Conservation (phyloP, 2,329 filamentous ascomycete genomes). For the Trichoderma brevicompactum region DNA sequence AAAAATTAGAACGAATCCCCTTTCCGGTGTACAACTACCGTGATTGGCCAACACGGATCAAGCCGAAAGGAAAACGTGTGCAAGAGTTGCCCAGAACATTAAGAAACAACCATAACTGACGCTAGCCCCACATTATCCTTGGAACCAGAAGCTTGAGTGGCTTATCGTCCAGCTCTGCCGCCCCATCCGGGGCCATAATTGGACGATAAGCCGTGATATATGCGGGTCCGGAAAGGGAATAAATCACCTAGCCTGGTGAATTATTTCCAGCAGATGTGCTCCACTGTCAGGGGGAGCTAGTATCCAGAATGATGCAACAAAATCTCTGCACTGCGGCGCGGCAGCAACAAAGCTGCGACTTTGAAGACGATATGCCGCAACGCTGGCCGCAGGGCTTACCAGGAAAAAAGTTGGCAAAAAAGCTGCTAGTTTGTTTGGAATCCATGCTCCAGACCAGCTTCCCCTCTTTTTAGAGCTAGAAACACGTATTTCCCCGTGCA, state of each 20-base stretch:
- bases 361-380: neutral
- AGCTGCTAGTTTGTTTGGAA: neutral
- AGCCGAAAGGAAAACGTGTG: constrained; percentile 3
- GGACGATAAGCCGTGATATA: neutral
- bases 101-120: constrained; percentile 4
- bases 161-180: constrained; percentile 16
- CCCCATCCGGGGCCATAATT: neutral
- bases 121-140: neutral
- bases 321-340: neutral
- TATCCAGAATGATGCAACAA: constrained; percentile 4
- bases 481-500: neutral
- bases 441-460: neutral
- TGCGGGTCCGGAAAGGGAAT: constrained; percentile 8
- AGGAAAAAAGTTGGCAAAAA: neutral
- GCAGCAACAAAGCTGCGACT: neutral
- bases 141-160: neutral
- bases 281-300: neutral
- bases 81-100: neutral
- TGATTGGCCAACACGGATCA: constrained; percentile 20
- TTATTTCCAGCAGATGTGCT: constrained; percentile 9
- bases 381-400: neutral
- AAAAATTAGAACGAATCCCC: neutral
- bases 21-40: neutral
- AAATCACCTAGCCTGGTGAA: neutral
- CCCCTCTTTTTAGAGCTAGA: neutral